These are phyloP conservation scores for Geotrichum phurueaensis DNA, from an alignment of 1,139 yeast species.

Conservation along the genomic window DNA sequence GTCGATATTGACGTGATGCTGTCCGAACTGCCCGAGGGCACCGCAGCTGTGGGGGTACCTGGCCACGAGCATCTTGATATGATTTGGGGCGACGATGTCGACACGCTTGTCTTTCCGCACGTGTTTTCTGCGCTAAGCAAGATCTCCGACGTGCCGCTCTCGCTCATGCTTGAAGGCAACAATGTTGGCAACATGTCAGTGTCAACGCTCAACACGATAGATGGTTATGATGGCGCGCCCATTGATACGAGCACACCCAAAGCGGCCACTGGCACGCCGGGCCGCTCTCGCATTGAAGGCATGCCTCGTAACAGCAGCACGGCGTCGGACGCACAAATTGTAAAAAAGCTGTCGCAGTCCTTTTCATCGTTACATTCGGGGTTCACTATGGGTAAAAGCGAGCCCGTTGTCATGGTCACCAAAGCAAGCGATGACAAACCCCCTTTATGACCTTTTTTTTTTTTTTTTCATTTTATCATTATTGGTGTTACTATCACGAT, in stretches of 20 bases:
- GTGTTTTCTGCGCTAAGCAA: constrained; percentile 36
- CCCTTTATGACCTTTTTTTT: not conserved
- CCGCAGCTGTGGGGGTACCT: constrained; percentile 44
- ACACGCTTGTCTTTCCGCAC: constrained; percentile 47
- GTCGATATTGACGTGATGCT: constrained; percentile 78
- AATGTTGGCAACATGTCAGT: constrained; percentile 1
- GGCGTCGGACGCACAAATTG: not conserved
- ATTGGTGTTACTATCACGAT: not conserved
- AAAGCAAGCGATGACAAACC: not conserved
- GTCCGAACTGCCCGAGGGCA: constrained; percentile 45
- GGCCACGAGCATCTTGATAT: constrained; percentile 81
- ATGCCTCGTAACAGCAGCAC: not conserved
- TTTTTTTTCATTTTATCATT: not conserved
- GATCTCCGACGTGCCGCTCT: not conserved
- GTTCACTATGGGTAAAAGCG: not conserved
- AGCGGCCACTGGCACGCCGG: not conserved
- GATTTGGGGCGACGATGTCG: constrained; percentile 76
- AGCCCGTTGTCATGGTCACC: not conserved
- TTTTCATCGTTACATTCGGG: not conserved
- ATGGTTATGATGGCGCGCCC: not conserved
- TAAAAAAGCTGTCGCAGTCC: not conserved
- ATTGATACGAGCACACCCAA: constrained; percentile 5
- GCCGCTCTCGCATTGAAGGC: not conserved
- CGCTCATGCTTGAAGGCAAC: not conserved
- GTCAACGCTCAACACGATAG: not conserved